A percentile compares a stretch with the other conserved stretches of the same genome.
These are phyloP conservation scores for Aphanomyces cochlioides DNA, from an alignment of 352 stramenopile genomes.

Conservation along the genomic window DNA sequence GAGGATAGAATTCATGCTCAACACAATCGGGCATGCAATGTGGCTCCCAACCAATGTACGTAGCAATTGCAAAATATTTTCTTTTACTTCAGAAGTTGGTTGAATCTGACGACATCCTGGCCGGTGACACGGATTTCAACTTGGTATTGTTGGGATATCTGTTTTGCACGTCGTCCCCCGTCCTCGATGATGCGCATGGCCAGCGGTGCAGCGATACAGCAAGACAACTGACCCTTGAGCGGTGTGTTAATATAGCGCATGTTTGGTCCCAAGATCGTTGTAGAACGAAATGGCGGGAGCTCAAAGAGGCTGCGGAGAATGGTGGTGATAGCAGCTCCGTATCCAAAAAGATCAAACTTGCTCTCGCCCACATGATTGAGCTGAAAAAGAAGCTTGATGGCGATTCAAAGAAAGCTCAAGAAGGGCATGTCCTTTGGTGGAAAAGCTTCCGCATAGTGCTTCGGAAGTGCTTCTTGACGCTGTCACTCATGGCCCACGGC, in stretches of 20 bases:
- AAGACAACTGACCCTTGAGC: slow-evolving; percentile 43
- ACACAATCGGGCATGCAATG: slow-evolving; percentile 62
- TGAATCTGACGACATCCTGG: slow-evolving; percentile 60
- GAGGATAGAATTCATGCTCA: slow-evolving; percentile 64
- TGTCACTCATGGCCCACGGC: slow-evolving; percentile 53
- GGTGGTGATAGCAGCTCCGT: slow-evolving; percentile 37
- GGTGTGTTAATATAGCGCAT: neutral
- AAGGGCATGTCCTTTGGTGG: slow-evolving; percentile 64
- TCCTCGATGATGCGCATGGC: slow-evolving; percentile 48
- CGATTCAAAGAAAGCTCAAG: slow-evolving; percentile 54
- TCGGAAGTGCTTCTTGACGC: slow-evolving; percentile 74
- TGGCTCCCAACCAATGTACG: slow-evolving; percentile 50
- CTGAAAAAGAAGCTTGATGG: slow-evolving; percentile 62
- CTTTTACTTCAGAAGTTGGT: slow-evolving; percentile 35
- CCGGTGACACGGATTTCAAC: slow-evolving; percentile 71
- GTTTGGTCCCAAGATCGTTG: neutral
- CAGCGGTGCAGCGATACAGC: slow-evolving; percentile 51
- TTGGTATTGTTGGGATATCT: slow-evolving; percentile 67
- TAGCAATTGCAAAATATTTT: neutral
- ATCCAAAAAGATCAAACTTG: slow-evolving; percentile 61
- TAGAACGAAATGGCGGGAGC: slow-evolving; percentile 61
- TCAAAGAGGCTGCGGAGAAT: slow-evolving; percentile 39
- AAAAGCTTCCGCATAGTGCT: slow-evolving; percentile 69
- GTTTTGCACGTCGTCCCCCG: slow-evolving; percentile 60
- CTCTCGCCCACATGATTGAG: slow-evolving; percentile 62